A percentile compares a stretch with the other conserved stretches of the same genome.
Evolutionary conservation across 1,139 yeast species (phyloP).

Genomic region (Magnusiomyces magnusii): DNA sequence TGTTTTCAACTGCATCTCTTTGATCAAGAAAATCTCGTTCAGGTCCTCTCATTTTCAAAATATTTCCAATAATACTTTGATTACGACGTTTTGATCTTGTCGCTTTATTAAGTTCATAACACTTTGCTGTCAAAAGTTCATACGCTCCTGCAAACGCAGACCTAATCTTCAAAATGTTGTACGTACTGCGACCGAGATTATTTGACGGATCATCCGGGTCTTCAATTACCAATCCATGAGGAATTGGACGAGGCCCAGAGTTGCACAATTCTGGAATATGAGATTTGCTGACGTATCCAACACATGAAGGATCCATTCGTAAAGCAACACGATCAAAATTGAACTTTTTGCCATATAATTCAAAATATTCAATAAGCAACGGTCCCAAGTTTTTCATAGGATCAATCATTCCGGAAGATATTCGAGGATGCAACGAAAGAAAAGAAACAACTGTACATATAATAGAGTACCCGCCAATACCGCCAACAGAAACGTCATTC

Average conservation of each 20-base stretch:
- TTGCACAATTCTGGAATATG: constrained; percentile 49
- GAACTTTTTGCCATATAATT: constrained; percentile 87
- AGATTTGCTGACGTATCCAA: constrained; percentile 52
- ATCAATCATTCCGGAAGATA: constrained; percentile 58
- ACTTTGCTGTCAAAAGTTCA: constrained; percentile 50
- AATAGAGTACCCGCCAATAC: constrained; percentile 90
- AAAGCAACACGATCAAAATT: constrained; percentile 64
- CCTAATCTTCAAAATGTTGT: constrained; percentile 70
- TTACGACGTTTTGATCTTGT: constrained; percentile 64
- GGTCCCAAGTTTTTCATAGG: constrained; percentile 79
- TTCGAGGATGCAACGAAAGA: constrained; percentile 65
- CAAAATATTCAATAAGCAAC: constrained; percentile 84
- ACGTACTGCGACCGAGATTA: constrained; percentile 81
- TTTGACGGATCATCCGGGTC: constrained; percentile 83
- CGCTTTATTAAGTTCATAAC: constrained; percentile 41
- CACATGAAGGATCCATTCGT: constrained; percentile 37
- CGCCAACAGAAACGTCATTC: constrained; percentile 94
- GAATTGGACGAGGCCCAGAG: constrained; percentile 33
- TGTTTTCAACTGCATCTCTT: constrained; percentile 47
- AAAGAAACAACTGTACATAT: constrained; percentile 84
- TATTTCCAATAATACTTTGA: constrained; percentile 71
- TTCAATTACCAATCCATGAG: constrained; percentile 70
- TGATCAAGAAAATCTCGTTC: constrained; percentile 78
- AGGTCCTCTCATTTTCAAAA: constrained; percentile 67
- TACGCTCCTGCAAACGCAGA: constrained; percentile 91